Evolutionary conservation across 129 eudicot species (phyloP), one percentile per base, ranked within the genome.

Genomic region (Centaurea solstitialis): DNA sequence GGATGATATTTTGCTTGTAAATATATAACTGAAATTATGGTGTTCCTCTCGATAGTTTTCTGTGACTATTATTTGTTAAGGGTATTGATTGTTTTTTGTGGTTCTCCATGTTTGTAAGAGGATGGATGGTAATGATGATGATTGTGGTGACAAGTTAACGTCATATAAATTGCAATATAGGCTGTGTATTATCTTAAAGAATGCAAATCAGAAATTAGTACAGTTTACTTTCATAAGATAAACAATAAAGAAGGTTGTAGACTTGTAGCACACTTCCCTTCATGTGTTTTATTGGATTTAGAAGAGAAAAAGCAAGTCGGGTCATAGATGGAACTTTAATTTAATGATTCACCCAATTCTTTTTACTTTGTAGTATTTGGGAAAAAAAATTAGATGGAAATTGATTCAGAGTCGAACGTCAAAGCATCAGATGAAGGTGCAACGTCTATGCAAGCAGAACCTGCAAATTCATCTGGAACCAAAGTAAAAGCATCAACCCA

Each of bases 301-400:
- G 53, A 43, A 43, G 53, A n/a, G 4, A 12, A 47, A 47, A 12
- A 17, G 59, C 18, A 13, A 47, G 59, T 12, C 53, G 0, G 4
- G 53, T 17, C 12, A 43, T 10, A 15, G 53, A 11, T 11, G 53
- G 53, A 43, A 43, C 12, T 9, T 50, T 7, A 50, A 15, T 50
- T 15, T 13, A 15, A 13, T 50, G 62, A 47, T 50, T 4, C 53
- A 7, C 11, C 40, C 73, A n/a, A 38, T 30, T 62, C 73, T 24
- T 6, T 77, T 66, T 33, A 62, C 17, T 65, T 74, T 74, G 69
- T 33, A 80, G 80, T 28, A 53, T 33, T 72, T 70, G 5, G 33
- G 28, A 20, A 21, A n/a, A n/a, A n/a, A n/a, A n/a, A n/a, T 33
- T 50, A 81, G 74, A 93, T 93, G 95, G 95, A 93, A 22, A 84